Evolutionary conservation across 1,139 yeast genomes (phyloP), one percentile per base, ranked within the genome.

Genomic region (Zygosaccharomyces sapae): DNA sequence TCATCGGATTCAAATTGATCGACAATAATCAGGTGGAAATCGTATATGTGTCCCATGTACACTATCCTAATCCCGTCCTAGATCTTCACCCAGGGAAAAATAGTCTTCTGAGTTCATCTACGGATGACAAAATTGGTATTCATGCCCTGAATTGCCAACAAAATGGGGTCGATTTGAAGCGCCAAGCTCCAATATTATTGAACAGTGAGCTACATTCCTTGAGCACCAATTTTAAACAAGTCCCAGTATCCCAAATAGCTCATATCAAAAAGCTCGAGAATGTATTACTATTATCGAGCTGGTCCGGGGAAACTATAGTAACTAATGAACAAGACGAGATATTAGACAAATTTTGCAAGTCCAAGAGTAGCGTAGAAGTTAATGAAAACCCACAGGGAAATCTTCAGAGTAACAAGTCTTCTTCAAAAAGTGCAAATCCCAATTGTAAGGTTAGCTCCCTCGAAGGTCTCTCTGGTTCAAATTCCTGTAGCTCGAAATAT

Each of bases 31-130:
- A 19, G 19, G 38, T 55, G 7, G 55, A 60, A 25, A 33, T 63
- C 5, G 54, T 54, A 1, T 55, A 60, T 36, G 45, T 62, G 3
- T 61, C 66, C 1, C 44, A 50, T 12, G 52, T 46, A 2, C 65
- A 62, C 48, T 62, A 54, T 33, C 67, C 67, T 7, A 55, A 63
- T 4, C 67, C 66, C 4, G 55, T 63, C 6, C 48, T 64, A 16
- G 56, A 54, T 33, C 39, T 64, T 24, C 39, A 43, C 12, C 27
- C 36, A 18, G 25, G 51, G 18, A 29, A 16, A 25, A 45, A 48
- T 4, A 16, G 25, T n/a, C 31, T 37, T 25, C 41, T 54, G 1
- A 50, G 54, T 43, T 46, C 54, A 3, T 52, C 57, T 8, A 48
- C 47, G 9, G 48, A 43, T 13, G 40, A 46, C 7, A 35, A 37